Evolutionary conservation across 148 eudicot genomes (phyloP).

Genomic region (Cornus suecica): DNA sequence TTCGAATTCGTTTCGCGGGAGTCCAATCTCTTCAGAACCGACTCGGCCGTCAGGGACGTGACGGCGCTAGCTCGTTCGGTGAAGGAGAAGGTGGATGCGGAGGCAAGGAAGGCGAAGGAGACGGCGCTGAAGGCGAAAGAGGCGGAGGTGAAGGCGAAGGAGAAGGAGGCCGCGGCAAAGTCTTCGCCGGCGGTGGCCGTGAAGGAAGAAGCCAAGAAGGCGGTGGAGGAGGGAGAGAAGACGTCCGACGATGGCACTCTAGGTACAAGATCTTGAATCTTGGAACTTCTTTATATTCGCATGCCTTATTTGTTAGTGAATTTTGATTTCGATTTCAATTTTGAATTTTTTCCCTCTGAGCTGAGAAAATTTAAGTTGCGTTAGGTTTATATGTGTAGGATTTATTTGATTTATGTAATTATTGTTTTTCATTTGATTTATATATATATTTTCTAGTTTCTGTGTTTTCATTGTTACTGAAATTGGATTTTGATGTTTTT

Average conservation of each 20-base stretch:
- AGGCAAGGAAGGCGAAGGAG: slow-evolving; percentile 28
- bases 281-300: not conserved
- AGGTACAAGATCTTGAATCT: slow-evolving; percentile 18
- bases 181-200: not conserved
- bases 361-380: too few relatives aligned
- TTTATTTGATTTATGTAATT: not conserved
- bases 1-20: slow-evolving; percentile 59
- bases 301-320: too few relatives aligned
- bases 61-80: slow-evolving; percentile 30
- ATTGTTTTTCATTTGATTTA: not conserved
- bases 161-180: not conserved
- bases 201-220: slow-evolving; percentile 16
- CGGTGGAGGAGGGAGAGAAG: slow-evolving; percentile 15
- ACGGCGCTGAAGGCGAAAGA: slow-evolving; percentile 20
- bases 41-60: slow-evolving; percentile 46
- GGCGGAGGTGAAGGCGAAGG: slow-evolving; percentile 7
- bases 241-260: slow-evolving; percentile 20
- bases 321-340: too few relatives aligned
- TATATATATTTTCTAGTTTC: too few relatives aligned
- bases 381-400: not conserved
- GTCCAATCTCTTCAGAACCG: slow-evolving; percentile 52
- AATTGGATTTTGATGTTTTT: too few relatives aligned
- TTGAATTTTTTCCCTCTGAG: too few relatives aligned
- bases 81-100: slow-evolving; percentile 33
- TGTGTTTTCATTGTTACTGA: too few relatives aligned